These are phyloP conservation scores for Peronospora tabacina DNA, from an alignment of 352 stramenopile species.

Conservation along the genomic window DNA sequence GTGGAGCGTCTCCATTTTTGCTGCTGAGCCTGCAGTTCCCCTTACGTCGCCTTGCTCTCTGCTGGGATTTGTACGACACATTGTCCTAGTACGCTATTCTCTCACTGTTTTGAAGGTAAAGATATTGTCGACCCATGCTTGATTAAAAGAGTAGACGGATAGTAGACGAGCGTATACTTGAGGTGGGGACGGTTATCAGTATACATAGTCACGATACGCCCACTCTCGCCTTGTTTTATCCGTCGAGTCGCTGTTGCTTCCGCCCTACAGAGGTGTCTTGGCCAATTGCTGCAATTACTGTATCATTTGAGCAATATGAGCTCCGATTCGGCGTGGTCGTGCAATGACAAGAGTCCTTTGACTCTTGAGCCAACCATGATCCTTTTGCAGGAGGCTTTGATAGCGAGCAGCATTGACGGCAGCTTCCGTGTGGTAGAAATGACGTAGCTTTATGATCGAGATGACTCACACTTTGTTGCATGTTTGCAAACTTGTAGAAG, in stretches of 20 bases:
- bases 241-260: slow-evolving; percentile 8
- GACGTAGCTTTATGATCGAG: slow-evolving; percentile 3
- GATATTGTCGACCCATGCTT: slow-evolving; percentile 1
- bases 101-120: slow-evolving; percentile 17
- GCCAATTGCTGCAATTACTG: too few species aligned
- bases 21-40: background rate
- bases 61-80: background rate
- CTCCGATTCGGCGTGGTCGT: background rate
- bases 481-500: slow-evolving; percentile 26
- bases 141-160: background rate
- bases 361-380: background rate
- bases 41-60: background rate
- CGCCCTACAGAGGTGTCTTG: background rate
- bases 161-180: slow-evolving; percentile 6
- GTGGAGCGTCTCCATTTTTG: background rate
- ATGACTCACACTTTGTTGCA: slow-evolving; percentile 31
- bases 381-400: background rate
- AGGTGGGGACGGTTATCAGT: background rate
- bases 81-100: too few species aligned
- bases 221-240: slow-evolving; percentile 13
- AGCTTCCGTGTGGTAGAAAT: background rate
- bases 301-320: background rate
- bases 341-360: slow-evolving; percentile 10
- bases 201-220: slow-evolving; percentile 1
- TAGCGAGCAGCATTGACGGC: slow-evolving; percentile 2